Percentiles rank a stretch among this genome's conserved stretches.
phyloP scores from a whole-genome alignment of 2,329 filamentous ascomycete species.

The Xylogone sp. region DNA sequence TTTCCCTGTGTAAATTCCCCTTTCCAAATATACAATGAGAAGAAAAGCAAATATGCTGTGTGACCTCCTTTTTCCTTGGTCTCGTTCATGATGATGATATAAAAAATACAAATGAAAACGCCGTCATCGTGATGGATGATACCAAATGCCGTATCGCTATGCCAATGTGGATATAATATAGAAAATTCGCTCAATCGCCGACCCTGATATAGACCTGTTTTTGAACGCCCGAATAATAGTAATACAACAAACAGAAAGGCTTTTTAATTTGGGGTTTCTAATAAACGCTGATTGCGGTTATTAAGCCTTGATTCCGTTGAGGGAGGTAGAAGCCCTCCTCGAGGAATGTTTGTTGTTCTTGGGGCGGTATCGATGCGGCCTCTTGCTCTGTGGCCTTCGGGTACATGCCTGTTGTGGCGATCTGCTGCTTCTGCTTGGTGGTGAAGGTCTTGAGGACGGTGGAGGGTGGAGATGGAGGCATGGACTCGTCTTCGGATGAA shows the following conservation, averaged over 20 bases:
- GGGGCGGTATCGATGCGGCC: slow-evolving; percentile 23
- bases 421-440: slow-evolving; percentile 46
- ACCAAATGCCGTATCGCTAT: background rate
- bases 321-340: slow-evolving; percentile 45
- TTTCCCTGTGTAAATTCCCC: background rate
- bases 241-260: background rate
- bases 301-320: slow-evolving; percentile 35
- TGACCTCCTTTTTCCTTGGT: no score
- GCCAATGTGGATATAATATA: background rate
- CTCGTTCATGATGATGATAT: no score
- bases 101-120: no score
- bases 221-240: background rate
- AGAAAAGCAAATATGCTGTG: background rate
- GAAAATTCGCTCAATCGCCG: background rate
- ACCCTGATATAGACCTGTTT: background rate
- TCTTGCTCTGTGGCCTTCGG: slow-evolving; percentile 15
- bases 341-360: slow-evolving; percentile 37
- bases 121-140: background rate
- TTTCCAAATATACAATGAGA: background rate
- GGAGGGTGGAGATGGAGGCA: slow-evolving; percentile 55
- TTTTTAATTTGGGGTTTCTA: slow-evolving; percentile 25
- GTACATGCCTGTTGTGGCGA: slow-evolving; percentile 36
- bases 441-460: slow-evolving; percentile 53
- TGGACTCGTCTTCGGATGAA: slow-evolving; percentile 66
- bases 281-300: slow-evolving; percentile 41